Evolutionary conservation across 257 asterid species (phyloP), one percentile per base, ranked within the genome.

Genomic region (Ocimum tenuiflorum): DNA sequence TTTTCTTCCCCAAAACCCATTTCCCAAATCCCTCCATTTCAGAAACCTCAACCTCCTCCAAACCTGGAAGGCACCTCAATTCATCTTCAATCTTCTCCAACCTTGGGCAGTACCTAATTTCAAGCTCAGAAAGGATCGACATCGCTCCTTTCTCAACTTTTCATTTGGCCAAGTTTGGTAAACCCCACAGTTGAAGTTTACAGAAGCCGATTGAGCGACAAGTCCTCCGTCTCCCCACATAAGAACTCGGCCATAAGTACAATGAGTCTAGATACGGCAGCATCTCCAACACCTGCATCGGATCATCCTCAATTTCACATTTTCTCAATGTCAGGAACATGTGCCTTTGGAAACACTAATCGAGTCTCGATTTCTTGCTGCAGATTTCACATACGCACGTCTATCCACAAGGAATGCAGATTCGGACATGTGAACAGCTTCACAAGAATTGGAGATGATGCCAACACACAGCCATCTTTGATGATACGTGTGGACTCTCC

Each of bases 281-380:
- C 15, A 2, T 24, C 54, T 45, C 67, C 54, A 61, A 39, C 17
- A 43, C 3, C 43, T 43, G 24, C 67, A 61, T 61, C 1, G 67
- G 67, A 9, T 61, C 67, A 23, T 61, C 50, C 38, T 39, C 65
- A 6, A 60, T 39, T 20, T 60, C 50, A 20, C 65, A 60, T 13
- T 60, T 41, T 23, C 54, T 22, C 42, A 61, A 14, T 14, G 52
- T 24, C 67, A 61, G 24, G 3, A 24, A 14, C 15, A 22, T 18
- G 19, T 42, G 53, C n/a, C 42, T 22, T n/a, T 60, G 67, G 52
- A 6, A 60, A 41, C 13, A 24, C 12, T 3, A 19, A 0, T 8
- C 12, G 42, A 31, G 42, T 14, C n/a, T 9, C 41, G 10, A 14
- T 12, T 13, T 41, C 50, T 19, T 42, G 24, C 23, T 27, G 31